Conservation (phyloP, 768 basidiomycete species). For the Gloeopeniophorella convolvens region DNA sequence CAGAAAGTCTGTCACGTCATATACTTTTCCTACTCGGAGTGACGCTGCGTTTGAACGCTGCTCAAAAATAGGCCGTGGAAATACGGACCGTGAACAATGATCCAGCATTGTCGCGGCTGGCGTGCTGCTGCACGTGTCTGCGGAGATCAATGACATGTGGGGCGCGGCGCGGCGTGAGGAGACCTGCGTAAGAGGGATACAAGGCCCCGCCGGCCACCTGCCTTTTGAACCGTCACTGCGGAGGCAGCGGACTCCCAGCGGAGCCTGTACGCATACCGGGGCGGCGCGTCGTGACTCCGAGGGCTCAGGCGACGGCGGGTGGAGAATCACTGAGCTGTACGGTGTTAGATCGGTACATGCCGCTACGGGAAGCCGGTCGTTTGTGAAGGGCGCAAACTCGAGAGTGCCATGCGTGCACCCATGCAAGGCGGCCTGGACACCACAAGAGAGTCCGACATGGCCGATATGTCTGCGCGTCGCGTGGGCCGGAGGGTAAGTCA, state of each 20-base stretch:
- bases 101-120: constrained; percentile 18
- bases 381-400: background rate
- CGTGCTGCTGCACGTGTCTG: background rate
- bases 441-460: no score
- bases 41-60: background rate
- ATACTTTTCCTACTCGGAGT: constrained; percentile 32
- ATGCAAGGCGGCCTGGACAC: no score
- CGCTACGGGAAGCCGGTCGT: background rate
- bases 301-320: background rate
- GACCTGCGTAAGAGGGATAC: no score
- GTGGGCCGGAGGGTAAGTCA: no score
- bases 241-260: background rate
- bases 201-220: no score
- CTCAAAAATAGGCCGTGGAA: no score
- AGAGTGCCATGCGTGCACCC: no score
- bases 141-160: background rate
- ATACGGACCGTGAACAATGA: constrained; percentile 19
- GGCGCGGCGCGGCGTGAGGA: no score
- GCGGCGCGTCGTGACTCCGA: no score
- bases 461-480: no score
- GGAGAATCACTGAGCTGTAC: background rate
- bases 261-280: no score
- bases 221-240: background rate
- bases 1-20: constrained; percentile 39
- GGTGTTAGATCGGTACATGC: background rate